A percentile compares a stretch with the other conserved stretches of the same genome.
phyloP scores from a whole-genome alignment of 148 eudicot species.

The Diospyros kaki region DNA sequence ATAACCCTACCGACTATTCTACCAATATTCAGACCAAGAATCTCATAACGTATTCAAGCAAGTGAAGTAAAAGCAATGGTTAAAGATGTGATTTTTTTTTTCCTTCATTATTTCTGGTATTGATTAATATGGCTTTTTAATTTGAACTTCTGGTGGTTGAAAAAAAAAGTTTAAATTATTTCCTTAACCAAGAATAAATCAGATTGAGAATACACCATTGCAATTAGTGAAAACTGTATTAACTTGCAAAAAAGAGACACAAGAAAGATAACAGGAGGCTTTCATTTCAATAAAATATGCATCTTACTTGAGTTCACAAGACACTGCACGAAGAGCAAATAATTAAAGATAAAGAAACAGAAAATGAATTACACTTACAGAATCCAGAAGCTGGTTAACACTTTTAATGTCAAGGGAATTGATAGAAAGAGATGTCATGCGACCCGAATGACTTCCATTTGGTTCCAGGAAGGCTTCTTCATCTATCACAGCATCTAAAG shows the following conservation, averaged over 20 bases:
- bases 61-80: background rate
- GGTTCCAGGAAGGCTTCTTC: conserved; percentile 55
- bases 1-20: conserved; percentile 1
- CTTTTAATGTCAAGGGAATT: conserved; percentile 64
- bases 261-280: background rate
- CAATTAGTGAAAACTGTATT: background rate
- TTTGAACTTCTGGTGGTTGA: background rate
- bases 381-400: conserved; percentile 87
- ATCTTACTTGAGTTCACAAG: background rate
- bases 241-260: background rate
- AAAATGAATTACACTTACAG: conserved; percentile 42
- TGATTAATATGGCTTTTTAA: conserved; percentile 4
- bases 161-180: background rate
- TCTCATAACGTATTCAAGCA: background rate
- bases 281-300: background rate
- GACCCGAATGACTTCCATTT: conserved; percentile 68
- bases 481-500: conserved; percentile 40
- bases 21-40: background rate
- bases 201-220: background rate
- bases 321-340: background rate
- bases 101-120: background rate
- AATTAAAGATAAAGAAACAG: background rate
- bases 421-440: conserved; percentile 53
- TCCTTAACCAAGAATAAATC: background rate
- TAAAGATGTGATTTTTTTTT: background rate